phyloP scores from a whole-genome alignment of 768 basidiomycete genomes.

The Chalciporus piperatus region DNA sequence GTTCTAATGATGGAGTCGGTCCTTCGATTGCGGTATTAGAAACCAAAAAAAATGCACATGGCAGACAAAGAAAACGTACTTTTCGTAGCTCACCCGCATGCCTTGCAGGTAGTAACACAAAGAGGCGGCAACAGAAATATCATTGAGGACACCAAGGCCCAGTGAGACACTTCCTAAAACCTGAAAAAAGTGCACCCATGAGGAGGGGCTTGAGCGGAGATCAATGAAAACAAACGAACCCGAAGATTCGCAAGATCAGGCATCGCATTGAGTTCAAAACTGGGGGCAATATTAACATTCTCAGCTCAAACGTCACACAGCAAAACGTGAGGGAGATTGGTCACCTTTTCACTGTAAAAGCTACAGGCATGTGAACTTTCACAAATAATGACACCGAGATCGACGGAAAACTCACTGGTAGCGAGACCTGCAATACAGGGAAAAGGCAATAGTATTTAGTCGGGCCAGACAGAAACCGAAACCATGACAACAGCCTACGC shows the following conservation, averaged over 20 bases:
- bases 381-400: background rate
- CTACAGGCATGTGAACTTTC: constrained; percentile 25
- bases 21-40: constrained; percentile 29
- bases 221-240: constrained; percentile 29
- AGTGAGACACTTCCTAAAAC: constrained; percentile 47
- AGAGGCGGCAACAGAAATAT: constrained; percentile 48
- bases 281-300: constrained; percentile 12
- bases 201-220: background rate
- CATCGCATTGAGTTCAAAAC: constrained; percentile 42
- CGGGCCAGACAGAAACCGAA: background rate
- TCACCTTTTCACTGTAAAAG: constrained; percentile 45
- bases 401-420: constrained; percentile 30
- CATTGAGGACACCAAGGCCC: constrained; percentile 47
- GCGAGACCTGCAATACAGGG: constrained; percentile 32
- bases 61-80: constrained; percentile 30
- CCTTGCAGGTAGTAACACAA: constrained; percentile 54
- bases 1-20: constrained; percentile 56
- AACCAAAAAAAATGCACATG: background rate
- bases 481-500: constrained; percentile 9
- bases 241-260: constrained; percentile 43
- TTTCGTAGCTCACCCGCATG: constrained; percentile 48
- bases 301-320: background rate
- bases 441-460: constrained; percentile 2
- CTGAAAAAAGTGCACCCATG: constrained; percentile 27
- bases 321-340: constrained; percentile 2